Conservation (phyloP, 2,329 filamentous ascomycete species). For the Kalaharituber pfeilii region DNA sequence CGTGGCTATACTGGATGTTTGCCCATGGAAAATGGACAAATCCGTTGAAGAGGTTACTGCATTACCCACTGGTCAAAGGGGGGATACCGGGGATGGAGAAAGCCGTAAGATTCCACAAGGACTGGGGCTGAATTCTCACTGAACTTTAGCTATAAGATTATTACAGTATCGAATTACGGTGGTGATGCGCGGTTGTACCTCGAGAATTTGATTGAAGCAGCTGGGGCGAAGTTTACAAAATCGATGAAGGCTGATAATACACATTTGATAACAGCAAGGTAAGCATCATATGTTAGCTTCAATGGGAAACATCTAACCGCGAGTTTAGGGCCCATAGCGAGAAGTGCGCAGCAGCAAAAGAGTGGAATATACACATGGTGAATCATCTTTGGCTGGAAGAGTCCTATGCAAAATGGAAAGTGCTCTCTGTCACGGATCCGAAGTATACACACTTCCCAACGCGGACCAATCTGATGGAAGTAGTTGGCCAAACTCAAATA, state of each 20-base stretch:
- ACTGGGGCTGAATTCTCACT: background rate
- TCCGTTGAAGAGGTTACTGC: constrained; percentile 62
- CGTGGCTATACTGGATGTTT: constrained; percentile 88
- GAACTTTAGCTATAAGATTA: constrained; percentile 34
- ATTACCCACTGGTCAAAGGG: constrained; percentile 66
- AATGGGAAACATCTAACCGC: no score
- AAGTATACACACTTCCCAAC: constrained; percentile 76
- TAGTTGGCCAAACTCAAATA: constrained; percentile 76
- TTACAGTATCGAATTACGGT: constrained; percentile 91
- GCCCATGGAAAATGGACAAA: constrained; percentile 78
- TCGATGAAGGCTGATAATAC: constrained; percentile 92
- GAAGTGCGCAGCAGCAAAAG: constrained; percentile 77
- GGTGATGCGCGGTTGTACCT: constrained; percentile 86
- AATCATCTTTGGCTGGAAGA: constrained; percentile 98
- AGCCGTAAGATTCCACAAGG: constrained; percentile 10
- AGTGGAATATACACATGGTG: constrained; percentile 79
- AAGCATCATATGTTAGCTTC: constrained; percentile 3
- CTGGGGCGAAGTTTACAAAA: constrained; percentile 80
- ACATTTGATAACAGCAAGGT: constrained; percentile 69
- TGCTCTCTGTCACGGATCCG: constrained; percentile 51
- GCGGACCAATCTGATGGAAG: constrained; percentile 78
- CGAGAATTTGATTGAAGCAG: constrained; percentile 71
- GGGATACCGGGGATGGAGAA: constrained; percentile 65
- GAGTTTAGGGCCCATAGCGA: constrained; percentile 56
- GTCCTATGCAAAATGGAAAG: constrained; percentile 75